Evolutionary conservation across 805 yeast species (phyloP).

Genomic region (Priceomyces castillae): DNA sequence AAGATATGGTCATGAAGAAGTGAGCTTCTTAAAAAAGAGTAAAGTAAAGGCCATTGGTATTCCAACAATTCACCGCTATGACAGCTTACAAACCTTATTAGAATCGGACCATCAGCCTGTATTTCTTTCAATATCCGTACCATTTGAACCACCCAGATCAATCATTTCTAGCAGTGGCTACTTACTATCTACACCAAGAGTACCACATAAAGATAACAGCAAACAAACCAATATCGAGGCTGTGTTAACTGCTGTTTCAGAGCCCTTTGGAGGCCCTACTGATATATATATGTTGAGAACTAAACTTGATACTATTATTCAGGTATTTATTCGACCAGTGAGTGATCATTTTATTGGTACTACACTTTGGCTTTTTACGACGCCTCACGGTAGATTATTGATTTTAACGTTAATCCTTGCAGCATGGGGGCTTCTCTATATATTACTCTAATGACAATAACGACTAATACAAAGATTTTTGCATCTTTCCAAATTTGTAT

Average conservation of each 20-base stretch:
- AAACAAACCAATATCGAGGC: constrained; percentile 11
- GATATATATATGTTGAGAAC: constrained; percentile 37
- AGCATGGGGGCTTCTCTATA: constrained; percentile 8
- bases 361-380: constrained; percentile 33
- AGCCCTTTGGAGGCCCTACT: constrained; percentile 38
- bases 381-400: constrained; percentile 31
- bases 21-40: background rate
- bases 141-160: constrained; percentile 38
- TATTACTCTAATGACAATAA: background rate
- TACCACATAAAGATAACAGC: background rate
- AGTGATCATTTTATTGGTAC: constrained; percentile 34
- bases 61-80: constrained; percentile 42
- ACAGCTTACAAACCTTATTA: constrained; percentile 44
- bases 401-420: constrained; percentile 17
- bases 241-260: constrained; percentile 9
- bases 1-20: constrained; percentile 26
- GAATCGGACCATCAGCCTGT: constrained; percentile 86
- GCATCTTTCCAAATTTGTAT: background rate
- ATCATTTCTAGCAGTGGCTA: constrained; percentile 29
- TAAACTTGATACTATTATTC: constrained; percentile 26
- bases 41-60: constrained; percentile 3
- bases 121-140: constrained; percentile 47
- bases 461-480: background rate
- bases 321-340: constrained; percentile 21
- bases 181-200: constrained; percentile 24